Base-by-base conservation (phyloP, 1,139 yeast genomes). In the Protomyces inouyei region DNA sequence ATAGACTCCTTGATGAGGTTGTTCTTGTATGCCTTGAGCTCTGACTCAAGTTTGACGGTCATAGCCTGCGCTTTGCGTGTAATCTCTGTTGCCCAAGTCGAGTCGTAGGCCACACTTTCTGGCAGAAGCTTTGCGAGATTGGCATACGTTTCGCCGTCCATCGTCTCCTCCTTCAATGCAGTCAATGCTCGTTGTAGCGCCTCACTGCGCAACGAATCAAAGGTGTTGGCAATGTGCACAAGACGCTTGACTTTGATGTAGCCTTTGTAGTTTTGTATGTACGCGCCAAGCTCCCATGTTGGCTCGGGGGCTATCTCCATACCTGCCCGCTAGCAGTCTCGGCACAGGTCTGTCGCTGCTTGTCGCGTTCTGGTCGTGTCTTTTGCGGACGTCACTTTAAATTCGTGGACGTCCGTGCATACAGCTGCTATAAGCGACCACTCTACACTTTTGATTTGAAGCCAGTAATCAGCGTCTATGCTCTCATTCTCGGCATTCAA, bases 1-100 rank as follows among this genome's bases (percentile, higher is more conserved):
- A 69, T 69, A 52, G 69, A 66, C 60, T 69, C 70, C 60, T 69
- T 69, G 52, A 69, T 68, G 61, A 69, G 46, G 37, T 67, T 69
- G 61, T 68, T 69, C 38, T 67, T 67, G 56, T 69, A 69, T 14
- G 67, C 61, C 61, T 69, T 68, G 53, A 69, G 64, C 35, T 66
- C 70, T 45, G 55, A 60, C 32, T 69, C 69, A 3, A 69, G 52
- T 55, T 67, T 67, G 43, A 65, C 69, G 14, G 64, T 64, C 9
- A 36, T 51, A 40, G 56, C 60, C 9, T 66, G 57, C 12, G 57
- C 57, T 14, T 55, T 48, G 3, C 61, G 54, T 9, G 43, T n/a
- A 4, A 64, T 40, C 3, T 45, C 36, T 4, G 60, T 64, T 3
- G 65, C 52, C 70, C 70, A 69, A 10, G 55, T 52, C 14, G 23